Percentiles rank a stretch among this genome's conserved stretches.
Evolutionary conservation across 2,329 filamentous ascomycete species (phyloP).

Genomic region (Grosmannia clavigera): DNA sequence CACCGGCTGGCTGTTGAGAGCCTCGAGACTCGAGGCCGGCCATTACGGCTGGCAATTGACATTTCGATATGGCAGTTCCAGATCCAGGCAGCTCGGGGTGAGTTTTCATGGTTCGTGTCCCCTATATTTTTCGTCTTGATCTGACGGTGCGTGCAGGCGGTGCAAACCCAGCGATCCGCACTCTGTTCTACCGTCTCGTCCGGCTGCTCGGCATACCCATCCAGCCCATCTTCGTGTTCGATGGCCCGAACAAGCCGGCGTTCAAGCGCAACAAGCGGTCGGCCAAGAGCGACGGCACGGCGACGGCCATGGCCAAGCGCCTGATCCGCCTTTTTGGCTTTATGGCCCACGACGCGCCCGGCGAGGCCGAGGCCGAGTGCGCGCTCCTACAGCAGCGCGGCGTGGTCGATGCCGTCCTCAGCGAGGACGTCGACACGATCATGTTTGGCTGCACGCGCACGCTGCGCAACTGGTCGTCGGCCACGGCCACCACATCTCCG

Average conservation of each 20-base stretch:
- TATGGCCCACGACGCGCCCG: conserved; percentile 72
- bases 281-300: conserved; percentile 49
- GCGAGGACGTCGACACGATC: conserved; percentile 91
- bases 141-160: conserved; percentile 37
- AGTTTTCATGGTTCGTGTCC: background rate
- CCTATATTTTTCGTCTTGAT: background rate
- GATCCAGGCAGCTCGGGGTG: conserved; percentile 66
- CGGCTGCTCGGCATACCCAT: conserved; percentile 35
- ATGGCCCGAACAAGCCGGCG: conserved; percentile 40
- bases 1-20: conserved; percentile 71
- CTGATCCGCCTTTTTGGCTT: conserved; percentile 79
- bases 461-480: conserved; percentile 68
- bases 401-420: conserved; percentile 84
- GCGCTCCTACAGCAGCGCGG: conserved; percentile 71
- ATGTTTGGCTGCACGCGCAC: conserved; percentile 87
- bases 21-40: conserved; percentile 55
- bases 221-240: conserved; percentile 40
- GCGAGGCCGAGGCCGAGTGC: conserved; percentile 93
- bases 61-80: conserved; percentile 98
- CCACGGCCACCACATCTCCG: conserved; percentile 54
- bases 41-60: conserved; percentile 80
- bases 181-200: conserved; percentile 81
- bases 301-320: conserved; percentile 68
- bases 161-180: conserved; percentile 78
- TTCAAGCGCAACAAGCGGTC: conserved; percentile 81